Evolutionary conservation across 306 rosid genomes (phyloP).

Genomic region (Corylus avellana): DNA sequence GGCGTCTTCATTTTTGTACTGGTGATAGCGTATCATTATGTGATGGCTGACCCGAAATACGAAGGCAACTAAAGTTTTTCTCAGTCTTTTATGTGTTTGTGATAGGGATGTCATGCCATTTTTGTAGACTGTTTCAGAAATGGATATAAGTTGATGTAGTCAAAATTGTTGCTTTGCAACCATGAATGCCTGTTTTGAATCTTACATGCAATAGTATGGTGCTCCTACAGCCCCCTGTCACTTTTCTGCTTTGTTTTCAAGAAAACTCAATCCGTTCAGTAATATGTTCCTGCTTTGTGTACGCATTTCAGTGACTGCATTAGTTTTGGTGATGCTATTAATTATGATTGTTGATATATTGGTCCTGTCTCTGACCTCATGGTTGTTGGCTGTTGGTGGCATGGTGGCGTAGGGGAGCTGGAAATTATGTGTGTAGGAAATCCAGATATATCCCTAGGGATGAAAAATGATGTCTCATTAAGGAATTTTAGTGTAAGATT

Average conservation of each 20-base stretch:
- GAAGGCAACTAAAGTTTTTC: constrained; percentile 58
- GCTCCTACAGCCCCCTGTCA: background rate
- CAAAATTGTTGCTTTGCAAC: constrained; percentile 16
- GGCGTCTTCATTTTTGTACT: constrained; percentile 79
- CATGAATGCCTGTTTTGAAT: background rate
- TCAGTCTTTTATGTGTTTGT: background rate
- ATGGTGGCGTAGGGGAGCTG: too few species aligned
- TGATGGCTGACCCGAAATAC: constrained; percentile 83
- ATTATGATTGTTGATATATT: background rate
- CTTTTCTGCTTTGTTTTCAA: background rate
- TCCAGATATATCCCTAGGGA: background rate
- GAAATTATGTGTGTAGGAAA: background rate
- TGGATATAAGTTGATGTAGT: constrained; percentile 33
- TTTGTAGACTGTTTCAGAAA: constrained; percentile 35
- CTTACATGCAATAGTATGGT: background rate
- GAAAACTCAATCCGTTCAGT: background rate
- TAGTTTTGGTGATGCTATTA: background rate
- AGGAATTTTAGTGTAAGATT: background rate
- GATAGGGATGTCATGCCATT: constrained; percentile 25
- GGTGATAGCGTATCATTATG: constrained; percentile 87
- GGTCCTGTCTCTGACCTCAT: background rate
- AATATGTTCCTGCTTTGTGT: background rate
- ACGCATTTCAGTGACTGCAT: background rate
- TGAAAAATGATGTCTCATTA: background rate
- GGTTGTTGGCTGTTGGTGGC: background rate